phyloP scores from a whole-genome alignment of 257 asterid species.

The Capsicum chinense region DNA sequence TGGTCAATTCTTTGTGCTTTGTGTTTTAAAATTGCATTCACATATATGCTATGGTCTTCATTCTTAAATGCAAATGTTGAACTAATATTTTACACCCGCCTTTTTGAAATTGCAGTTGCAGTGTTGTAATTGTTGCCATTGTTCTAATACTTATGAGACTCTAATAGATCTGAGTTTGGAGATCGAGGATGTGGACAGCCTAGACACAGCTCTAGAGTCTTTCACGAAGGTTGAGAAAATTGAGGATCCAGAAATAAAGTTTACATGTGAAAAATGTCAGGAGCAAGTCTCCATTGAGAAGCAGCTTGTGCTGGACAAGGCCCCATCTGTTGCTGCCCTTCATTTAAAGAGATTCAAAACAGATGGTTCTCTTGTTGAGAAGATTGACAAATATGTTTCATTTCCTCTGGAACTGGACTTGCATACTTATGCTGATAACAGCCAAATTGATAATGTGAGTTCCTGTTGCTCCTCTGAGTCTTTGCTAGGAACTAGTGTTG shows the following conservation, averaged over 20 bases:
- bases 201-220: conserved; percentile 70
- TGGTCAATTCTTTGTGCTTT: neutral
- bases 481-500: neutral
- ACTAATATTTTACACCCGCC: neutral
- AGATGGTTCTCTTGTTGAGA: conserved; percentile 76
- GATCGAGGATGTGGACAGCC: conserved; percentile 68
- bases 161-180: conserved; percentile 88
- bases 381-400: conserved; percentile 74
- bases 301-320: conserved; percentile 73
- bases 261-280: conserved; percentile 79
- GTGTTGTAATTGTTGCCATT: conserved; percentile 87
- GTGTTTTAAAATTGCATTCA: neutral
- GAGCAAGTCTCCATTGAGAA: conserved; percentile 83
- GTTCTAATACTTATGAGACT: conserved; percentile 83
- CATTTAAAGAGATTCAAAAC: conserved; percentile 92
- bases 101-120: conserved; percentile 61
- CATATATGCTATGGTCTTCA: neutral
- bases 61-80: neutral
- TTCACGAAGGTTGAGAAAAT: conserved; percentile 87
- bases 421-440: conserved; percentile 56
- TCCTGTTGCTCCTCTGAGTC: conserved; percentile 14
- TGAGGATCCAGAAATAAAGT: conserved; percentile 78
- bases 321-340: conserved; percentile 73
- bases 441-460: conserved; percentile 55
- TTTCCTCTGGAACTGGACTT: conserved; percentile 80